Conservation (phyloP, 2,329 filamentous ascomycete species). For the Capronia americana region DNA sequence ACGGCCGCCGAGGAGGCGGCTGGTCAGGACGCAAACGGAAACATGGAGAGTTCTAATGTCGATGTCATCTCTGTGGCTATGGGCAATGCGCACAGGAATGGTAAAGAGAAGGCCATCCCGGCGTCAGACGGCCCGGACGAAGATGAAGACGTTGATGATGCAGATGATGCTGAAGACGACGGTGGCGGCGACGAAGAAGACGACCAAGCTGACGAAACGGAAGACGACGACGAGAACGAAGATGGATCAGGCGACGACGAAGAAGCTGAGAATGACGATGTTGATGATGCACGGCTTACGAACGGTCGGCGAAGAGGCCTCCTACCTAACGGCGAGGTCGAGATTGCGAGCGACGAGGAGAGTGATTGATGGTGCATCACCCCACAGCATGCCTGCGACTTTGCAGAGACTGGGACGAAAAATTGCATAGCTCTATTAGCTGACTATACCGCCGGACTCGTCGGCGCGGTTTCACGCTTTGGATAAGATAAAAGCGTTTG, state of each 20-base stretch:
- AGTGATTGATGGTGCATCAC: constrained; percentile 28
- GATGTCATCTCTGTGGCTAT: constrained; percentile 29
- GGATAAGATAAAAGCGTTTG: background rate
- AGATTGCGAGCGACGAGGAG: constrained; percentile 38
- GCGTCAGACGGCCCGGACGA: constrained; percentile 27
- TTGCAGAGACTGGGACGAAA: background rate
- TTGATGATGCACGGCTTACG: constrained; percentile 33
- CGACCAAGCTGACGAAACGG: constrained; percentile 36
- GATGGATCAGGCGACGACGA: constrained; percentile 28
- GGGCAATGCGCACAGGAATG: constrained; percentile 24
- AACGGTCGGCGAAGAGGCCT: constrained; percentile 25
- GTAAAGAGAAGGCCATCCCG: constrained; percentile 33
- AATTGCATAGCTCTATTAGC: background rate
- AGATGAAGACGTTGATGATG: constrained; percentile 36
- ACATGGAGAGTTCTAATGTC: constrained; percentile 26
- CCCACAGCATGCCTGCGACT: background rate
- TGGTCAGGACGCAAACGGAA: constrained; percentile 12
- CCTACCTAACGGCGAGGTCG: constrained; percentile 36
- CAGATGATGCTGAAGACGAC: constrained; percentile 35
- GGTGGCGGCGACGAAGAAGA: constrained; percentile 41
- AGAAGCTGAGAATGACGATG: constrained; percentile 39
- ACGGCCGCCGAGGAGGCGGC: constrained; percentile 34
- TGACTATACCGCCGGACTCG: background rate
- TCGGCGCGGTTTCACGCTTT: background rate
- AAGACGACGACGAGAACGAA: constrained; percentile 41